Evolutionary conservation across 176 grass and related monocot species (phyloP), one percentile per base, ranked within the genome.

Genomic region (Hsuehochloa calcarea): DNA sequence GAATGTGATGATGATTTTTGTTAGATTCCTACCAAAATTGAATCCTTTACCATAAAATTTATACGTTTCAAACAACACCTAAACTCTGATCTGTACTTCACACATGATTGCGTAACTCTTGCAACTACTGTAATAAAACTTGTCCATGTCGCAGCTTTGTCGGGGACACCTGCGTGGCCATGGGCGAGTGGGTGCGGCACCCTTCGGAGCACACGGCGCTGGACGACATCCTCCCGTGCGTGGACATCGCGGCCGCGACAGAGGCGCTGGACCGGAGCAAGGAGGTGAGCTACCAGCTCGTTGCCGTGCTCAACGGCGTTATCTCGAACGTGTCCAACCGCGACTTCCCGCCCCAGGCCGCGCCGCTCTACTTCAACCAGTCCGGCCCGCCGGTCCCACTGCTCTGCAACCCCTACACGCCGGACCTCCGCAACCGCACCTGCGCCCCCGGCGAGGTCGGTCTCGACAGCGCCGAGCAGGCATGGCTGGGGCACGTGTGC

Each of bases 211-310:
- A 75, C 59, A 94, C 87, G 46, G 87, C 92, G 38, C 84, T 94
- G 31, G 90, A 91, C 62, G 90, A 82, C 81, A 89, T 94, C 44
- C 89, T 94, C 2, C 92, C 92, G 17, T 94, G 92, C 62, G 84
- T 94, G 1, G 87, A 94, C 85, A 90, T 69, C 6, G 70, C 74
- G 0, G 43, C 89, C 0, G 71, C 89, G 16, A 82, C 70, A 20
- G 81, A 89, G 46, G 88, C 89, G 63, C 72, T 94, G 11, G 44
- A 64, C 63, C 80, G 74, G 84, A 75, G 92, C 85, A 91, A 87
- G 85, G 87, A 94, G 64, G 92, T 94, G 13, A 94, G 74, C 68
- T 72, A 72, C 77, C 84, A 82, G 26, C 84, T 94, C 17, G 89
- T 94, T 3, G 50, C 23, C 47, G 65, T 91, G 29, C 64, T 94